Evolutionary conservation across 2,329 filamentous ascomycete species (phyloP), one percentile per base, ranked within the genome.

Genomic region (Parafenestella ontariensis): DNA sequence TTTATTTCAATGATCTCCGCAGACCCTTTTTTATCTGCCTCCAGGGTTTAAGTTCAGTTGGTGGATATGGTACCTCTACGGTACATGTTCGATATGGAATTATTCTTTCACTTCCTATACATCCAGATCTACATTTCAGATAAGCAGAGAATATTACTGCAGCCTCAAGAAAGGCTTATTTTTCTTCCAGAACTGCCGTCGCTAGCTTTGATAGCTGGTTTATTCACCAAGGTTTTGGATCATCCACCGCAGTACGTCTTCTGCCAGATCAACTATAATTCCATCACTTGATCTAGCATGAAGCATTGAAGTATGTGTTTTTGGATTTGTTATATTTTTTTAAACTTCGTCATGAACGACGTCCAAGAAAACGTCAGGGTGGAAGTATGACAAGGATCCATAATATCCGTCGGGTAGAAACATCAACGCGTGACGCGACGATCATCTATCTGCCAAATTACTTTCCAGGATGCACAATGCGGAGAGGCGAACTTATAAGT

Each of bases 391-490:
- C 41, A 23, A 37, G 31, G 36, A 24, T 46, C 6, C 26, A n/a
- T 44, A 10, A 42, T 57, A 54, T 51, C 54, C 31, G 37, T n/a
- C 31, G 43, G 43, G 31, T n/a, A 50, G 41, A 41, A 41, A 31
- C 33, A 11, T 42, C 37, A 18, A 42, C 51, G 51, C 51, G 47
- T 58, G 55, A 54, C 52, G 29, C 31, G 40, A 45, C 26, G 10
- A 17, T 42, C 49, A 58, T 58, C 21, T 48, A 58, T 55, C 29
- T 26, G 43, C 28, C 29, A 55, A 43, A 54, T 58, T 58, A 26
- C 26, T 21, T 18, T 41, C 44, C 11, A 11, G 33, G 40, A 17
- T 39, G 8, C 31, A 34, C 48, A 31, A 7, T 20, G 9, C 17
- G 21, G 3, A n/a, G n/a, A 43, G 17, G 15, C 23, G 15, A 43